A percentile compares a stretch with the other conserved stretches of the same genome.
phyloP scores from a whole-genome alignment of 306 rosid species.

The Castanopsis chinensis region DNA sequence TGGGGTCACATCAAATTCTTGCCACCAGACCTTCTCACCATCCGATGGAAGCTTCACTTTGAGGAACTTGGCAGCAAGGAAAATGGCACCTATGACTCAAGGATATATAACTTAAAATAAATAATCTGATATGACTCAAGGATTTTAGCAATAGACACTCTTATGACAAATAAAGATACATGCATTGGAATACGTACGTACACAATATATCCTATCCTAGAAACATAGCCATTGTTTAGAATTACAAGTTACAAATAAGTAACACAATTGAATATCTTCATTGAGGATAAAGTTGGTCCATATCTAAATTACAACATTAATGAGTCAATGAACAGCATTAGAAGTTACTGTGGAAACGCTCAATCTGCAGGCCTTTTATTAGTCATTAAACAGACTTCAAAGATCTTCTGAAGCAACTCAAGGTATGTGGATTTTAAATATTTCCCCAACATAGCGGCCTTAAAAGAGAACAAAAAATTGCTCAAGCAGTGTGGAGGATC shows the following conservation, averaged over 20 bases:
- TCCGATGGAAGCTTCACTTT: too few relatives aligned
- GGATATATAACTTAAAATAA: too few relatives aligned
- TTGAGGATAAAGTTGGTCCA: background rate
- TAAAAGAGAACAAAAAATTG: constrained; percentile 1
- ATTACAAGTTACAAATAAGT: background rate
- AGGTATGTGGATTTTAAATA: background rate
- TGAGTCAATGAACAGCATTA: background rate
- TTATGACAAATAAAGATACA: background rate
- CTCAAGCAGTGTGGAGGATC: constrained; percentile 15
- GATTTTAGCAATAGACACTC: constrained; percentile 22
- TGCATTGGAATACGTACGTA: background rate
- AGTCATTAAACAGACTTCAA: background rate
- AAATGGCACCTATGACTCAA: too few relatives aligned
- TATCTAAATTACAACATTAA: background rate
- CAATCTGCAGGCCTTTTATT: background rate
- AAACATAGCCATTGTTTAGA: background rate
- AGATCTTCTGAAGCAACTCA: background rate
- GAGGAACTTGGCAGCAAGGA: too few relatives aligned
- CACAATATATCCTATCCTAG: background rate
- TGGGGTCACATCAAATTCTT: too few relatives aligned
- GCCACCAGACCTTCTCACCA: too few relatives aligned
- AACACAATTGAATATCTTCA: background rate
- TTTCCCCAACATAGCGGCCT: constrained; percentile 6
- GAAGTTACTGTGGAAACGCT: background rate
- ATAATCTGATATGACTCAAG: constrained; percentile 25